Percentiles rank a stretch among this genome's conserved stretches.
Evolutionary conservation across 306 rosid genomes (phyloP).

Genomic region (Spatholobus suberectus): DNA sequence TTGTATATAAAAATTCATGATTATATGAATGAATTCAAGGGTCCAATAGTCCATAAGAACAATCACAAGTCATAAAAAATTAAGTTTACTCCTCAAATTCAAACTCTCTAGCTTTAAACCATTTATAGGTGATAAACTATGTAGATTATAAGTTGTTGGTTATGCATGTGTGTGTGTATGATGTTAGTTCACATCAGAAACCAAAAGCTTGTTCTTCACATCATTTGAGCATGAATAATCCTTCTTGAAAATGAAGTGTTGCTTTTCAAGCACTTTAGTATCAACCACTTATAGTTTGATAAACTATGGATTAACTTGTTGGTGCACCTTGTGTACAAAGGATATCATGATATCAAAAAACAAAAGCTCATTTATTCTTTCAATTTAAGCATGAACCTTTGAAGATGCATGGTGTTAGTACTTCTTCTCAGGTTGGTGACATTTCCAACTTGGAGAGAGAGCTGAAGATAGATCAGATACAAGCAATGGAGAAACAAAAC

Average conservation of each 20-base stretch:
- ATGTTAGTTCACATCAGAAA: neutral
- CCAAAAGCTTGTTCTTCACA: neutral
- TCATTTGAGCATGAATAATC: neutral
- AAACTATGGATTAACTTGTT: neutral
- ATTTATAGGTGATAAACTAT: neutral
- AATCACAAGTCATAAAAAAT: neutral
- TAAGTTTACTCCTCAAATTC: neutral
- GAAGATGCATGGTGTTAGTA: neutral
- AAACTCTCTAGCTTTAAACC: neutral
- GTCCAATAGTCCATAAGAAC: constrained; percentile 6
- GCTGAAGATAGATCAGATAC: constrained; percentile 51
- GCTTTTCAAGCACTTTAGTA: neutral
- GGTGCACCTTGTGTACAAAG: neutral
- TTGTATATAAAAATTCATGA: neutral
- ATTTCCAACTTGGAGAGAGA: constrained; percentile 50
- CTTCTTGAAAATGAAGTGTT: neutral
- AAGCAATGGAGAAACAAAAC: constrained; percentile 45
- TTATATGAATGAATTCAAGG: neutral
- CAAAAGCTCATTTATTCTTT: neutral
- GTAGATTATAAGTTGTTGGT: neutral
- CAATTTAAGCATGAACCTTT: neutral
- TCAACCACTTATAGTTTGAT: neutral
- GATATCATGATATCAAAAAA: neutral
- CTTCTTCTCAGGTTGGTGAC: constrained; percentile 58
- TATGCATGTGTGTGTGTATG: neutral